These are phyloP conservation scores for Euphorbia lathyris DNA, from an alignment of 345 rosid genomes.

Conservation along the genomic window DNA sequence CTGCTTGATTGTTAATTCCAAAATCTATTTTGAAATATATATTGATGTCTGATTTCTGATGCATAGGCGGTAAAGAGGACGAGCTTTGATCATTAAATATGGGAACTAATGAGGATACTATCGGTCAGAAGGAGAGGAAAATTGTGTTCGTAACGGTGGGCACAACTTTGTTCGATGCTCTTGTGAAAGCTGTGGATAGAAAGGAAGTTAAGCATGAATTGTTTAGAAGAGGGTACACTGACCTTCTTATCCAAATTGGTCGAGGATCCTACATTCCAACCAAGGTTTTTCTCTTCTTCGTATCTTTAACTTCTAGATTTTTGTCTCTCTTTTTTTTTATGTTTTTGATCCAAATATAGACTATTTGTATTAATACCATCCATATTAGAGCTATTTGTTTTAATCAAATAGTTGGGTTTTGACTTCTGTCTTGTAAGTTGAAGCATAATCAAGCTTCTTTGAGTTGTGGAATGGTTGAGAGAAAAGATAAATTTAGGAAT, in stretches of 20 bases:
- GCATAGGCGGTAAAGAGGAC: background rate
- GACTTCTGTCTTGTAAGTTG: background rate
- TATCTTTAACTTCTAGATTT: background rate
- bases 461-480: background rate
- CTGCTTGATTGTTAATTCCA: background rate
- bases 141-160: conserved; percentile 83
- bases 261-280: conserved; percentile 64
- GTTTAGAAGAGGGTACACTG: conserved; percentile 60
- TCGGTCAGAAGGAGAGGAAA: conserved; percentile 19
- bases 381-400: background rate
- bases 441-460: background rate
- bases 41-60: background rate
- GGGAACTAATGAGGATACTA: conserved; percentile 28
- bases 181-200: conserved; percentile 58
- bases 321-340: background rate
- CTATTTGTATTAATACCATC: background rate
- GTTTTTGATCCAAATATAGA: background rate
- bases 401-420: background rate
- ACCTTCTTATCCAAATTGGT: conserved; percentile 86
- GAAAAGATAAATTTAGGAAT: background rate
- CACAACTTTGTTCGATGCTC: conserved; percentile 82
- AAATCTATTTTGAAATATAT: background rate
- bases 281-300: conserved; percentile 36
- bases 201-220: conserved; percentile 54
- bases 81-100: conserved; percentile 6